These are phyloP conservation scores for Aquilaria yunnanensis DNA, from an alignment of 345 rosid species.

Conservation along the genomic window DNA sequence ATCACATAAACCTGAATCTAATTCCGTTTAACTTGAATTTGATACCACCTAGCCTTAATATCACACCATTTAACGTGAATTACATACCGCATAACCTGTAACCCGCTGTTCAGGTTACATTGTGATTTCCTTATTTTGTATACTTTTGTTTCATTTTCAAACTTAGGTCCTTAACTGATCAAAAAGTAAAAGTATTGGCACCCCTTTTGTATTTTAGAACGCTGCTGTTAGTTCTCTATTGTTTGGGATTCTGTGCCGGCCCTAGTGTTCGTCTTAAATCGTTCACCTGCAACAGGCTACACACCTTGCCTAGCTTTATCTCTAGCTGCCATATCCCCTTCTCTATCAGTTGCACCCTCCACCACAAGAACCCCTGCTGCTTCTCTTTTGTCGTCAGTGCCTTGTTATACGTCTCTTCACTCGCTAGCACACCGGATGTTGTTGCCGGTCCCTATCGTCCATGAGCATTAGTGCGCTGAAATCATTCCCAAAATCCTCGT, in stretches of 20 bases:
- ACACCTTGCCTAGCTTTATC: conserved; percentile 29
- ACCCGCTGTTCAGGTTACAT: too few relatives aligned
- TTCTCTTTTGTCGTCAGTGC: conserved; percentile 34
- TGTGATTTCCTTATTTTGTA: too few relatives aligned
- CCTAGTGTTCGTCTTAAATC: conserved; percentile 49
- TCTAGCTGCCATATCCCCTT: conserved; percentile 44
- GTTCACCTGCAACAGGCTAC: conserved; percentile 34
- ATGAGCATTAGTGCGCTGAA: conserved; percentile 24
- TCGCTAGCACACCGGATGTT: conserved; percentile 45
- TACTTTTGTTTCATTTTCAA: too few relatives aligned
- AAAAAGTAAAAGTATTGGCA: too few relatives aligned
- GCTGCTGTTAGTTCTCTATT: too few relatives aligned
- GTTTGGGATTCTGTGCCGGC: conserved; percentile 16
- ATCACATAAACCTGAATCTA: too few relatives aligned
- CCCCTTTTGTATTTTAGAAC: too few relatives aligned
- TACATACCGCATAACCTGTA: too few relatives aligned
- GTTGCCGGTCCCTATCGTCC: conserved; percentile 32
- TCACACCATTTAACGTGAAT: too few relatives aligned
- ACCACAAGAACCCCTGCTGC: conserved; percentile 33
- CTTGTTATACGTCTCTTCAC: conserved; percentile 32
- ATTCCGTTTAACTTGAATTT: too few relatives aligned
- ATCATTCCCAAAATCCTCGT: conserved; percentile 37
- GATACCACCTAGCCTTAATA: too few relatives aligned
- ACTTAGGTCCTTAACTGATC: too few relatives aligned
- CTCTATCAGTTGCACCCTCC: conserved; percentile 45